phyloP scores from a whole-genome alignment of 805 yeast genomes.

The Metschnikowia koreensis region DNA sequence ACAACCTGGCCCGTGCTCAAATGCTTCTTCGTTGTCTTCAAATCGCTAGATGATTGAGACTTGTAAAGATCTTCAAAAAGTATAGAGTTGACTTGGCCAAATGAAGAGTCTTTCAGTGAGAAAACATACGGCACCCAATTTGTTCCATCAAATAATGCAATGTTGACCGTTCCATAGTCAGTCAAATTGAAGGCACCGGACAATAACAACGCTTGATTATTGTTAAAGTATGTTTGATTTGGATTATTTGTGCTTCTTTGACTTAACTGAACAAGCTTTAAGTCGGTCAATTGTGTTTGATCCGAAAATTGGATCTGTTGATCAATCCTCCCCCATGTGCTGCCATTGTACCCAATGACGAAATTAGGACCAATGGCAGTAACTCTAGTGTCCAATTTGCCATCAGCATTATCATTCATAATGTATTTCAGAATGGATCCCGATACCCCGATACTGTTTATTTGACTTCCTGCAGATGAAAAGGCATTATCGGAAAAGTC shows the following conservation, averaged over 20 bases:
- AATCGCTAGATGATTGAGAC: slow-evolving; percentile 36
- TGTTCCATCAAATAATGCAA: slow-evolving; percentile 64
- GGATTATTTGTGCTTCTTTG: slow-evolving; percentile 28
- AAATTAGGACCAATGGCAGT: slow-evolving; percentile 35
- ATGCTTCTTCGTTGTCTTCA: slow-evolving; percentile 16
- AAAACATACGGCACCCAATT: slow-evolving; percentile 66
- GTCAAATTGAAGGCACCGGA: slow-evolving; percentile 54
- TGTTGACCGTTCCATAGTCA: slow-evolving; percentile 54
- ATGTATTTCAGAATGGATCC: slow-evolving; percentile 39
- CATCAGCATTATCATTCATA: slow-evolving; percentile 40
- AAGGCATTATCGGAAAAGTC: slow-evolving; percentile 44
- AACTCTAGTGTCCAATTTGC: slow-evolving; percentile 40
- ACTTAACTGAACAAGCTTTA: slow-evolving; percentile 41
- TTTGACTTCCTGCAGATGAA: slow-evolving; percentile 17
- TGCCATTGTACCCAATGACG: slow-evolving; percentile 45
- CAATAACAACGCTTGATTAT: slow-evolving; percentile 49
- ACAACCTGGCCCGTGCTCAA: slow-evolving; percentile 43
- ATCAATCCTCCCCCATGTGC: slow-evolving; percentile 47
- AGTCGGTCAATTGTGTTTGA: slow-evolving; percentile 41
- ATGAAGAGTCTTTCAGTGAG: slow-evolving; percentile 25
- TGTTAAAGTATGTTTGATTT: slow-evolving; percentile 38
- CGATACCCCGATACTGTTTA: slow-evolving; percentile 22
- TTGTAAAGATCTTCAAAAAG: slow-evolving; percentile 35
- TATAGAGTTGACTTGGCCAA: slow-evolving; percentile 33
- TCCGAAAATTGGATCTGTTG: slow-evolving; percentile 26